A percentile compares a stretch with the other conserved stretches of the same genome.
Conservation (phyloP, 345 rosid genomes). For the Brassica carinata region DNA sequence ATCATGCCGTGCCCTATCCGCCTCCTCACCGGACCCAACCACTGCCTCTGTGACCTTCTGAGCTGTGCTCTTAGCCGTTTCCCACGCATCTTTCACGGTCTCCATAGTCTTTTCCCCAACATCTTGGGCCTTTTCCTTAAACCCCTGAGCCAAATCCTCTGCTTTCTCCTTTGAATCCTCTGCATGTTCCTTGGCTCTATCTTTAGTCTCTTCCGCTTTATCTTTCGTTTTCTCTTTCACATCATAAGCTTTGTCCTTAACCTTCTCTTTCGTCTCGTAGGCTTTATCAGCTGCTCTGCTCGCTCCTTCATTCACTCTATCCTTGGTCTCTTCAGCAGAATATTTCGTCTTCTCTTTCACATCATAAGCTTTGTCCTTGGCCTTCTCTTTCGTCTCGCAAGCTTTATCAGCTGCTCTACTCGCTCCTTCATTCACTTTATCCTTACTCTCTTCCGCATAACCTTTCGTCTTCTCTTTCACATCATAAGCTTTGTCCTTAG, state of each 20-base stretch:
- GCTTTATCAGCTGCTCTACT: slow-evolving; percentile 14
- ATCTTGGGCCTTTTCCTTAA: slow-evolving; percentile 38
- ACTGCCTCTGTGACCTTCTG: slow-evolving; percentile 41
- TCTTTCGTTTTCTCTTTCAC: not conserved
- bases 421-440: not conserved
- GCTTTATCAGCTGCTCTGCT: slow-evolving; percentile 30
- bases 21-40: slow-evolving; percentile 40
- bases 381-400: slow-evolving; percentile 8
- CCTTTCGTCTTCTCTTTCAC: not conserved
- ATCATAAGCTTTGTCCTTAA: slow-evolving; percentile 18
- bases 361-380: slow-evolving; percentile 26
- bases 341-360: not conserved
- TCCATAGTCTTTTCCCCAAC: slow-evolving; percentile 35
- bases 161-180: slow-evolving; percentile 31
- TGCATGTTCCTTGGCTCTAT: slow-evolving; percentile 21
- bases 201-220: slow-evolving; percentile 11
- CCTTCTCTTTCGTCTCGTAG: slow-evolving; percentile 11
- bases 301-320: slow-evolving; percentile 30
- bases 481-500: not conserved
- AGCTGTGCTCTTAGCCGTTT: slow-evolving; percentile 33
- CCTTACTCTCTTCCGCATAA: not conserved
- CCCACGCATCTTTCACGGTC: slow-evolving; percentile 42
- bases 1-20: slow-evolving; percentile 26
- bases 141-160: slow-evolving; percentile 31
- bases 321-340: not conserved